A percentile compares a stretch with the other conserved stretches of the same genome.
phyloP scores from a whole-genome alignment of 2,329 filamentous ascomycete genomes.

The Sporothrix sp. region DNA sequence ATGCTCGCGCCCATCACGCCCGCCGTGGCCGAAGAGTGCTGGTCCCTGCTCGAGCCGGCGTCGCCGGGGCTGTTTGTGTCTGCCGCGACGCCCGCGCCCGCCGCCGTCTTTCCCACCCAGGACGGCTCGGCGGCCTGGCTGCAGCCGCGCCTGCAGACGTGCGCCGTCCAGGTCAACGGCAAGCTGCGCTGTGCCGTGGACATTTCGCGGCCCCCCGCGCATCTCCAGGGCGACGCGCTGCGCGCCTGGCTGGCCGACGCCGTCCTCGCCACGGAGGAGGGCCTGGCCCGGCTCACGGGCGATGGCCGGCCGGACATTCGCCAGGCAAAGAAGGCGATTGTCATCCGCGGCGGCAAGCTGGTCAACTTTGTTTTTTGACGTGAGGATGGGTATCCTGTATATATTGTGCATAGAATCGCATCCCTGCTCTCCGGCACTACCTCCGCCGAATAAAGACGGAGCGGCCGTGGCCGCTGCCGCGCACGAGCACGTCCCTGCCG shows the following conservation, averaged over 20 bases:
- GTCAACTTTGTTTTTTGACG: slow-evolving; percentile 61
- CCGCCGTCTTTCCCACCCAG: slow-evolving; percentile 48
- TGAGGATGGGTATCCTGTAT: background rate
- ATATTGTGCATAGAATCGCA: slow-evolving; percentile 3
- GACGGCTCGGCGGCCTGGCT: slow-evolving; percentile 44
- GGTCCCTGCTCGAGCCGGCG: slow-evolving; percentile 45
- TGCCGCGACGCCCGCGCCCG: background rate
- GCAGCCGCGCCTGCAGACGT: slow-evolving; percentile 40
- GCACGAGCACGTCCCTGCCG: slow-evolving; percentile 28
- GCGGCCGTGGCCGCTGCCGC: slow-evolving; percentile 39
- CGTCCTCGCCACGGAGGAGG: slow-evolving; percentile 53
- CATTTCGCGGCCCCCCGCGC: slow-evolving; percentile 43
- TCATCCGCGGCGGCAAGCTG: slow-evolving; percentile 56
- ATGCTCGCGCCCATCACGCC: slow-evolving; percentile 74
- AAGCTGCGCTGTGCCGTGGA: slow-evolving; percentile 60
- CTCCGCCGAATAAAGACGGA: slow-evolving; percentile 29
- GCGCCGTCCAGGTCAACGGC: slow-evolving; percentile 72
- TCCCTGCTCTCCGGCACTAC: background rate
- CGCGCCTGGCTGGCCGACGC: slow-evolving; percentile 51
- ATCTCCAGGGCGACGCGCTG: slow-evolving; percentile 37
- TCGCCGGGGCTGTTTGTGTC: slow-evolving; percentile 7
- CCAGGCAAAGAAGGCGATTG: slow-evolving; percentile 53
- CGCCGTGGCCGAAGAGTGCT: slow-evolving; percentile 72
- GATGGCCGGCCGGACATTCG: slow-evolving; percentile 34
- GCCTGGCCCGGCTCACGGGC: slow-evolving; percentile 44